These are phyloP conservation scores for Solanum tacnaense DNA, from an alignment of 257 asterid species.

Conservation along the genomic window DNA sequence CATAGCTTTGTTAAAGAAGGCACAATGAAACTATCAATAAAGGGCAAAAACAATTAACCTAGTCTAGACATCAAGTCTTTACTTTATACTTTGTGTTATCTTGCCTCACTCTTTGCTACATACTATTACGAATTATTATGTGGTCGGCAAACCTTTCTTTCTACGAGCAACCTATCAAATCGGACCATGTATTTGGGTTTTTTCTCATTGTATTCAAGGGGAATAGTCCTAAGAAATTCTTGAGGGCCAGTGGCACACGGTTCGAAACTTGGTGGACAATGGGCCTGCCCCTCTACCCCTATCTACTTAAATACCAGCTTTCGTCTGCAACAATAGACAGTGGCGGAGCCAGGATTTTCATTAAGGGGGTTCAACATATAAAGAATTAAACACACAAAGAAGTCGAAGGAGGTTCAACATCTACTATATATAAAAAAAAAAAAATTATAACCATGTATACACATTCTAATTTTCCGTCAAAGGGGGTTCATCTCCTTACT, in stretches of 20 bases:
- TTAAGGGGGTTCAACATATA: background rate
- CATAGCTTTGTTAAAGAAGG: background rate
- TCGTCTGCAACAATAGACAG: background rate
- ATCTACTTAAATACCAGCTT: background rate
- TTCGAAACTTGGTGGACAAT: background rate
- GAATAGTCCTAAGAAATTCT: background rate
- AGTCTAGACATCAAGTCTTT: background rate
- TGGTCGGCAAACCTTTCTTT: background rate
- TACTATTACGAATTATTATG: background rate
- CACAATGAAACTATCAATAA: background rate
- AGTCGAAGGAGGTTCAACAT: background rate
- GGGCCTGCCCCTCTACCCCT: background rate
- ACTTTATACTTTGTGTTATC: background rate
- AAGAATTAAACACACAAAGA: background rate
- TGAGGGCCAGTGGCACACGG: background rate
- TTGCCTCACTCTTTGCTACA: background rate
- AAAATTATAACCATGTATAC: background rate
- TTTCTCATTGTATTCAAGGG: background rate
- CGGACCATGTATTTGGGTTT: background rate
- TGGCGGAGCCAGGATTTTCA: background rate
- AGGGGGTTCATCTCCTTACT: background rate
- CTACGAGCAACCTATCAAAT: background rate
- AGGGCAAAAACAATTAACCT: background rate
- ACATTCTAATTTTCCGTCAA: background rate
- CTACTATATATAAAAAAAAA: background rate